Evolutionary conservation across 805 yeast genomes (phyloP).

Genomic region (Candida sithepensis): DNA sequence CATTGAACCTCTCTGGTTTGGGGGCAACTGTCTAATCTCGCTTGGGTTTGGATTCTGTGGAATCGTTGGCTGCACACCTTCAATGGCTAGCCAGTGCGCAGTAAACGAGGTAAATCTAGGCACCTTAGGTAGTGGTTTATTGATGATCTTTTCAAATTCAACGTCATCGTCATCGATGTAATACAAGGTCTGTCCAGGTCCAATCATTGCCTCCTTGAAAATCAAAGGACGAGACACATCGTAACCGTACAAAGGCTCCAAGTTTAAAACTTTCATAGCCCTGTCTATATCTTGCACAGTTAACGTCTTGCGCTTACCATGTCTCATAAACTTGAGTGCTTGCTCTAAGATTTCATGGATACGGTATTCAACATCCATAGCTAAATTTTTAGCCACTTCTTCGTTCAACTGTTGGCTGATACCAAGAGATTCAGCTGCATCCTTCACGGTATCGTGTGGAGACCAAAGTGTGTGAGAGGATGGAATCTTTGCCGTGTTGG

Average conservation of each 20-base stretch:
- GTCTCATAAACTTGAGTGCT: constrained; percentile 94
- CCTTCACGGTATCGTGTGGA: constrained; percentile 93
- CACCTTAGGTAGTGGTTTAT: constrained; percentile 91
- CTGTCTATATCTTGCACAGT: constrained; percentile 78
- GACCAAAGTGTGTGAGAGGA: constrained; percentile 94
- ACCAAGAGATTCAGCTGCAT: constrained; percentile 92
- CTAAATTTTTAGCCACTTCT: constrained; percentile 89
- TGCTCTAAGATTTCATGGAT: constrained; percentile 94
- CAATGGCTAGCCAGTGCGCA: constrained; percentile 96
- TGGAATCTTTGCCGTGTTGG: constrained; percentile 41
- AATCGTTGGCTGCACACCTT: constrained; percentile 96
- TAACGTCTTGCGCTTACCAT: constrained; percentile 77
- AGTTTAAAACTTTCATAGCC: constrained; percentile 79
- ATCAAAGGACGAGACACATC: constrained; percentile 65
- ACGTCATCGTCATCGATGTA: constrained; percentile 89
- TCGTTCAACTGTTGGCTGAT: constrained; percentile 64
- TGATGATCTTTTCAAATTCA: constrained; percentile 89
- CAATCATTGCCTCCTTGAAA: constrained; percentile 85
- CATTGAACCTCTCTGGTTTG: constrained; percentile 80
- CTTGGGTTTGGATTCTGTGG: constrained; percentile 90
- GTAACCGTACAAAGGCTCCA: constrained; percentile 92
- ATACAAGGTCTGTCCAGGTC: constrained; percentile 90
- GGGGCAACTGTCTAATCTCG: constrained; percentile 76
- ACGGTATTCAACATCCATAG: constrained; percentile 99
- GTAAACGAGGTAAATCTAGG: constrained; percentile 91